phyloP scores from a whole-genome alignment of 352 stramenopile species.

The Globisporangium solare region DNA sequence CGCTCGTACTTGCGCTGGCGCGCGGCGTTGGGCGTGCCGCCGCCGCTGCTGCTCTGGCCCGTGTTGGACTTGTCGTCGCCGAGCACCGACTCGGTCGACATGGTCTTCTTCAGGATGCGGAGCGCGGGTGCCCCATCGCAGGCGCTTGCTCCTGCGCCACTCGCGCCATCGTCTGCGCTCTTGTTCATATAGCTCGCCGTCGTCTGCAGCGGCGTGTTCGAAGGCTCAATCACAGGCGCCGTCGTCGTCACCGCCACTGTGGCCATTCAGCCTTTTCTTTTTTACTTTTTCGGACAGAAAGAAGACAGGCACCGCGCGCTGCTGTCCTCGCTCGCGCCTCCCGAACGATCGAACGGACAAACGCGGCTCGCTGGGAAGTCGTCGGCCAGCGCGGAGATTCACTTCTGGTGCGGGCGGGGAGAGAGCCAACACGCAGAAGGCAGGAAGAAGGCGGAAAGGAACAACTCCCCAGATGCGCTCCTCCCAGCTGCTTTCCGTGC shows the following conservation, averaged over 20 bases:
- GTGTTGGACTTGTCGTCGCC: constrained; percentile 6
- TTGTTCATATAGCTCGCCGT: constrained; percentile 13
- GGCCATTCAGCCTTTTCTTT: constrained; percentile 12
- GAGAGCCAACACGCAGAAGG: neutral
- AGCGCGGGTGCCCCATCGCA: neutral
- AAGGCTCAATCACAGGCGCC: constrained; percentile 14
- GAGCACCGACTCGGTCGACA: constrained; percentile 20
- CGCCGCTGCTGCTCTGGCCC: constrained; percentile 16
- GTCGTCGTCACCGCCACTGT: neutral
- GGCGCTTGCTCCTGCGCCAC: neutral
- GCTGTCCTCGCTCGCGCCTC: no score
- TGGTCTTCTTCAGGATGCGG: constrained; percentile 13
- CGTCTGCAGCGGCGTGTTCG: constrained; percentile 14
- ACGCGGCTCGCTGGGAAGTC: neutral
- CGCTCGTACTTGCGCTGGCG: constrained; percentile 84
- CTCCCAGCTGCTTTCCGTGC: neutral
- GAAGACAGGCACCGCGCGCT: no score
- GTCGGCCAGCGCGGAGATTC: neutral
- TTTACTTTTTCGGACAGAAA: neutral
- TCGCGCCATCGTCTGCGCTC: neutral
- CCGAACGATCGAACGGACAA: no score
- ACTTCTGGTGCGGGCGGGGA: neutral
- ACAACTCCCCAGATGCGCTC: neutral
- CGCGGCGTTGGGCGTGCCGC: constrained; percentile 15
- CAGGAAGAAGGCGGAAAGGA: no score